Base-by-base conservation (phyloP, 202 grass and related monocot genomes). In the Carex arenaria region DNA sequence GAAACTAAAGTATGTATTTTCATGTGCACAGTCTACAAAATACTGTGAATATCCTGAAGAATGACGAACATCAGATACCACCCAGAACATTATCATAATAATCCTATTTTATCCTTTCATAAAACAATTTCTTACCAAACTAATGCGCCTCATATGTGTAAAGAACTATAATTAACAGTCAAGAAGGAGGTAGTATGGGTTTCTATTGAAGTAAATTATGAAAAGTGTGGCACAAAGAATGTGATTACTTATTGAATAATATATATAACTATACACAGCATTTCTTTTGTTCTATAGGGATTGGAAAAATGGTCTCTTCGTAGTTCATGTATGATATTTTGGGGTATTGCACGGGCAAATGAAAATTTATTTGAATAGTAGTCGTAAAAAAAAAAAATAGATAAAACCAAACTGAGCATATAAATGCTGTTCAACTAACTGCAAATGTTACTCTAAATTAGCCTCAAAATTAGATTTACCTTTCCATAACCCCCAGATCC, bases 401-500 rank as follows among this genome's bases (percentile, higher is more conserved):
- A n/a, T n/a, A n/a, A n/a, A n/a, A n/a, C n/a, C n/a, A 15, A 34
- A 69, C 64, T 36, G 28, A 66, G 38, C 31, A 54, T 82, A 86
- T 67, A 85, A 64, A 63, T 30, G 22, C 14, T 7, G 26, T 51
- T 53, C 26, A 18, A 38, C 10, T 34, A 17, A 31, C 5, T 10
- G 1, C 17, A 67, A 61, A 54, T 61, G 10, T 45, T 45, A 12
- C 10, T 49, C 10, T 49, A 49, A 49, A 49, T 49, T 49, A 49
- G 45, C 45, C 15, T 76, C 19, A 76, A 65, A 15, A 23, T 34
- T 64, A 4, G 22, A 45, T 28, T 64, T 93, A 93, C 94, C 76
- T 71, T 87, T 90, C 94, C 92, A 47, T 93, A 97, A 19, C 95
- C 95, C 18, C 95, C 95, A 42, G 73, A 72, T 70, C 95, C 95